phyloP scores from a whole-genome alignment of 1,139 yeast species.

The Taphrina communis region DNA sequence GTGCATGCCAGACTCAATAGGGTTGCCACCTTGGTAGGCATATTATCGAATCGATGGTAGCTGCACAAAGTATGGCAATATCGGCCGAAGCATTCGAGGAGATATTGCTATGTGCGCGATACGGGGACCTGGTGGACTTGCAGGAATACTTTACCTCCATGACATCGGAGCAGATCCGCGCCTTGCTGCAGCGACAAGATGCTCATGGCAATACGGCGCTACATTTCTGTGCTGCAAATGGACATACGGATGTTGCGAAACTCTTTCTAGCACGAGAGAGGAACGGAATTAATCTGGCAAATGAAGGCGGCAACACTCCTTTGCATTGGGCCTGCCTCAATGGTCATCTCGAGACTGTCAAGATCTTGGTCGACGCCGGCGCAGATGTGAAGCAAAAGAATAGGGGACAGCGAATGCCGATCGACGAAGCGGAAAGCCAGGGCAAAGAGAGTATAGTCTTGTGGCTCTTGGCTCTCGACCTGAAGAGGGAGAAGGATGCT shows the following conservation, averaged over 20 bases:
- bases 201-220: conserved; percentile 75
- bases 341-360: conserved; percentile 77
- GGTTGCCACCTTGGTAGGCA: neutral
- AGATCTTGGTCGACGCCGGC: conserved; percentile 71
- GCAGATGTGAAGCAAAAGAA: conserved; percentile 85
- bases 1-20: neutral
- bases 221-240: conserved; percentile 96
- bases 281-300: conserved; percentile 52
- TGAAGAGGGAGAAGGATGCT: conserved; percentile 44
- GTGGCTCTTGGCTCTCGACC: conserved; percentile 60
- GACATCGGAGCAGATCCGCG: conserved; percentile 40
- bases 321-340: conserved; percentile 94
- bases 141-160: conserved; percentile 63
- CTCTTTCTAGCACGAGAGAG: neutral
- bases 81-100: conserved; percentile 59
- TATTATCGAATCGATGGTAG: neutral
- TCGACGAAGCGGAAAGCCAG: conserved; percentile 85
- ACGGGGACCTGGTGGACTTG: conserved; percentile 79
- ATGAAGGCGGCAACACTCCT: conserved; percentile 88
- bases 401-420: conserved; percentile 76
- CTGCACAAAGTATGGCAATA: neutral
- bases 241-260: conserved; percentile 57
- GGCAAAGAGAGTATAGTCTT: conserved; percentile 56
- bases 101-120: conserved; percentile 80
- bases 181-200: conserved; percentile 52